Conservation (phyloP, 768 basidiomycete genomes). For the Trametes meyenii region DNA sequence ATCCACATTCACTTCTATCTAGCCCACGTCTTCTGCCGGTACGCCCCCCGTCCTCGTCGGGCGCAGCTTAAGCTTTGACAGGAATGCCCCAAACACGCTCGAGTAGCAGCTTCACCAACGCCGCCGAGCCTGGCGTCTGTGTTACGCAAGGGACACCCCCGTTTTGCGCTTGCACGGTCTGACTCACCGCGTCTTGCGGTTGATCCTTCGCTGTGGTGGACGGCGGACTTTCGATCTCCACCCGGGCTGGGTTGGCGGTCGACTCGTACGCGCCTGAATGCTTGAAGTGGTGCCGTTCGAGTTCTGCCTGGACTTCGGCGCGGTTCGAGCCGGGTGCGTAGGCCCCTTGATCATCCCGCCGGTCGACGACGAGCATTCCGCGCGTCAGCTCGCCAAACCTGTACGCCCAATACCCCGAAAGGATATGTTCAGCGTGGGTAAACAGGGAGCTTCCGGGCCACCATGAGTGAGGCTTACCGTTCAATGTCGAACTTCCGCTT, state of each 20-base stretch:
- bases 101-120: conserved; percentile 50
- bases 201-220: too few relatives aligned
- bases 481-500: conserved; percentile 35
- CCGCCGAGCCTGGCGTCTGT: conserved; percentile 65
- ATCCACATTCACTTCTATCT: conserved; percentile 2
- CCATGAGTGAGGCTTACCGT: conserved; percentile 45
- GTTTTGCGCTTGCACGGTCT: neutral
- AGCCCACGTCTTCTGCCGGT: neutral
- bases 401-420: neutral
- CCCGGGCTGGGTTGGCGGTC: conserved; percentile 54
- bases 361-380: conserved; percentile 87
- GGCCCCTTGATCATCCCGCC: conserved; percentile 64
- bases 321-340: conserved; percentile 70
- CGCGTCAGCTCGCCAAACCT: conserved; percentile 80
- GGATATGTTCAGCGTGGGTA: neutral
- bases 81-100: conserved; percentile 58
- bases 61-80: neutral
- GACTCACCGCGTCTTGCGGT: neutral
- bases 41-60: conserved; percentile 17
- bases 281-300: conserved; percentile 41
- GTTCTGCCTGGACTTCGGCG: conserved; percentile 57
- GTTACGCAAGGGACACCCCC: conserved; percentile 44
- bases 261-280: conserved; percentile 48
- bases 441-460: conserved; percentile 2
- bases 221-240: conserved; percentile 45